These are phyloP conservation scores for Verticillium isaacii DNA, from an alignment of 2,329 filamentous ascomycete species.

Conservation along the genomic window DNA sequence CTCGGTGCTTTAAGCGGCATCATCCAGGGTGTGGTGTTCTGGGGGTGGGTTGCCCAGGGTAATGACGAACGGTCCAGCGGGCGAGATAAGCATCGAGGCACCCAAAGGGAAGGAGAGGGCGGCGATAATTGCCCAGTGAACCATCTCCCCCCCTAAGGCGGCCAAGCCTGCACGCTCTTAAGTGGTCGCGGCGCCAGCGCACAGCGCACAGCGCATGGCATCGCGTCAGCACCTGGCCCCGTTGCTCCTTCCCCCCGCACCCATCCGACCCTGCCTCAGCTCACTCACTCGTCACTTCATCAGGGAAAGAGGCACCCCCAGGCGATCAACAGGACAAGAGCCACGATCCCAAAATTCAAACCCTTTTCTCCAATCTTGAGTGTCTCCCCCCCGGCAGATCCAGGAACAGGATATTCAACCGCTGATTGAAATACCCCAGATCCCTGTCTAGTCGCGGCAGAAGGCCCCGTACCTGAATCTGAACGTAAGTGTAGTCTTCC, in stretches of 20 bases:
- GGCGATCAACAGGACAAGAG: background rate
- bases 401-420: background rate
- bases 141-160: background rate
- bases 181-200: background rate
- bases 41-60: no score
- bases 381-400: conserved; percentile 4
- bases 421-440: background rate
- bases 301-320: background rate
- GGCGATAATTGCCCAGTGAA: background rate
- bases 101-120: background rate
- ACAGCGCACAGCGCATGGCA: background rate
- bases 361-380: conserved; percentile 4
- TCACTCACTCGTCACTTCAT: background rate
- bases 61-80: background rate
- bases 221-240: background rate
- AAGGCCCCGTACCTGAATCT: background rate
- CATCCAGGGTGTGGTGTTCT: no score
- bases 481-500: background rate
- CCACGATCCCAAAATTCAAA: background rate
- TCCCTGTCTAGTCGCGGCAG: background rate
- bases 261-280: background rate
- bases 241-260: background rate
- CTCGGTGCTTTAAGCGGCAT: no score
- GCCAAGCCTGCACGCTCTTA: conserved; percentile 2
- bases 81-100: background rate